Percentiles rank a stretch among this genome's conserved stretches.
These are phyloP conservation scores for Neurospora africana DNA, from an alignment of 495 filamentous ascomycete genomes.

Conservation along the genomic window DNA sequence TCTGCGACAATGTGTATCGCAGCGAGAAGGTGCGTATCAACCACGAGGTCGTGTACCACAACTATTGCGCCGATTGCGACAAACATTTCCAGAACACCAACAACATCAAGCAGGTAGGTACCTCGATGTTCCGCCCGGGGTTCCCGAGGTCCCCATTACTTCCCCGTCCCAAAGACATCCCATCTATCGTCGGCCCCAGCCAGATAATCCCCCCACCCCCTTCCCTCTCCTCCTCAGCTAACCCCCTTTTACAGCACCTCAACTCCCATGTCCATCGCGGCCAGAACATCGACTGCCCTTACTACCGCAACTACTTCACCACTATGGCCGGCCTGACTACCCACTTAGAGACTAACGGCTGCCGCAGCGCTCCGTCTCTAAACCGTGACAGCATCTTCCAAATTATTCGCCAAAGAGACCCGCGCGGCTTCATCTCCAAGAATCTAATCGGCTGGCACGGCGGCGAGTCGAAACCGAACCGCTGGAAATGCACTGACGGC, in stretches of 20 bases:
- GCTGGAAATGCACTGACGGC: conserved; percentile 6
- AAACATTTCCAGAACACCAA: conserved; percentile 18
- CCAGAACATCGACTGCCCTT: conserved; percentile 9
- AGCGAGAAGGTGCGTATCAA: not conserved
- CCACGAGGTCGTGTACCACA: conserved; percentile 16
- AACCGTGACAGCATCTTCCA: conserved; percentile 17
- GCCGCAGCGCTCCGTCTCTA: conserved; percentile 4
- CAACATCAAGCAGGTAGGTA: conserved; percentile 18
- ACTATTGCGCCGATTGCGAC: conserved; percentile 20
- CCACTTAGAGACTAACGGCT: conserved; percentile 14
- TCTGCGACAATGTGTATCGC: conserved; percentile 8
- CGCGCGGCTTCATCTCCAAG: conserved; percentile 13
- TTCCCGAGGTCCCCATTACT: not conserved
- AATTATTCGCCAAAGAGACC: conserved; percentile 13
- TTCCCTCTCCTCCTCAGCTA: not conserved
- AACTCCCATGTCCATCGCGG: conserved; percentile 13
- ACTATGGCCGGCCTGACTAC: conserved; percentile 14
- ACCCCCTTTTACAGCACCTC: conserved; percentile 6
- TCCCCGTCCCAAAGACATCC: not conserved
- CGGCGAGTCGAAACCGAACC: not conserved
- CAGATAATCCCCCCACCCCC: not conserved
- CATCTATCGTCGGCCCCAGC: not conserved
- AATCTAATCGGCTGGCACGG: conserved; percentile 16
- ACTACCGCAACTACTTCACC: conserved; percentile 8
- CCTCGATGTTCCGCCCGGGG: not conserved